Base-by-base conservation (phyloP, 305 asterid species). In the Fraxinus sp. region DNA sequence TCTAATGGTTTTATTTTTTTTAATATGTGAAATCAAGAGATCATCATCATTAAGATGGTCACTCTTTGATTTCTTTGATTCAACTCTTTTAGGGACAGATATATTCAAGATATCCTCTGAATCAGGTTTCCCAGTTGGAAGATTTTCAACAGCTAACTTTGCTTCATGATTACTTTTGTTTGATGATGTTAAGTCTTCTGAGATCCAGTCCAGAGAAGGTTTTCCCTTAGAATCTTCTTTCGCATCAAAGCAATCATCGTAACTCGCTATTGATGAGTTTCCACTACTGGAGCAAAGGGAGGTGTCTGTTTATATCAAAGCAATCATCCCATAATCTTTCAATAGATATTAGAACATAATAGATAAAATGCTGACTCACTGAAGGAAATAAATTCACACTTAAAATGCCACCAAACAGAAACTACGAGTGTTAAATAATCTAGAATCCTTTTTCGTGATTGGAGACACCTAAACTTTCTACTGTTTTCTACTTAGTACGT, bases 1-100 rank as follows among this genome's bases (percentile, higher is more conserved):
- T 87, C 87, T 89, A 83, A 87, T 85, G 9, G 83, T 80, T 86
- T 92, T 92, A 13, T 88, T 87, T 86, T 90, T 93, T 81, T 90
- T 83, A 75, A 95, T 85, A 80, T 97, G 96, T 14, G 98, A 94
- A 81, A 96, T 91, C 82, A 96, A 90, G 83, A 92, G 97, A 86
- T 94, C 98, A 9, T 89, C 93, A 26, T 94, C 98, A 66, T 88
- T 85, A 74, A 91, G 89, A 82, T 87, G 77, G 70, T 90, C 87
- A 33, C 83, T 76, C 87, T 89, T 91, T 43, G 86, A 84, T 86
- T 87, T 90, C 86, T 88, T 91, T 79, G 92, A 84, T 82, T 20
- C 83, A 82, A 77, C 80, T 87, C 89, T 86, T 83, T 88, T 85
- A 28, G 87, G 84, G 77, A 87, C 86, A 83, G 90, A 86, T 37